A percentile compares a stretch with the other conserved stretches of the same genome.
phyloP scores from a whole-genome alignment of 805 yeast genomes.

The Suhomyces tanzawaensis region DNA sequence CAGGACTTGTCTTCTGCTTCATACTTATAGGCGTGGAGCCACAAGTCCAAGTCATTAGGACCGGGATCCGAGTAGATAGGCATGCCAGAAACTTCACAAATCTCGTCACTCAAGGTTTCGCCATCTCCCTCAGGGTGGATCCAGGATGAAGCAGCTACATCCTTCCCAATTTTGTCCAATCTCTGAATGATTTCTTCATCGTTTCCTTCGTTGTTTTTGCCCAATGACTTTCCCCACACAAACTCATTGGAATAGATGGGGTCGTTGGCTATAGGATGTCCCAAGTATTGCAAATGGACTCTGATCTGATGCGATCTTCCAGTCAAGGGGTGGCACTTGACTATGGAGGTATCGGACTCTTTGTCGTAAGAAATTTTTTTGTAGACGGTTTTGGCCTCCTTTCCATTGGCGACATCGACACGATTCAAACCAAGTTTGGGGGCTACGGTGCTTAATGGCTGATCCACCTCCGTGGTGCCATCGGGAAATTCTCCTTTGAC shows the following conservation, averaged over 20 bases:
- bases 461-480: conserved; percentile 53
- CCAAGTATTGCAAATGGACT: conserved; percentile 87
- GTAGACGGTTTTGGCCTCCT: conserved; percentile 74
- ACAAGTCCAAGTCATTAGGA: conserved; percentile 77
- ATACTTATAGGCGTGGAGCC: conserved; percentile 89
- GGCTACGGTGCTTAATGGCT: conserved; percentile 66
- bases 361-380: conserved; percentile 62
- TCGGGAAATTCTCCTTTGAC: conserved; percentile 73
- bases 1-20: conserved; percentile 58
- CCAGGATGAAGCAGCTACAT: conserved; percentile 67
- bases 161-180: conserved; percentile 69
- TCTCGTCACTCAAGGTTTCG: conserved; percentile 54
- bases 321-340: conserved; percentile 80
- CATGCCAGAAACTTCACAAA: conserved; percentile 65
- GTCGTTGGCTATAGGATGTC: conserved; percentile 52
- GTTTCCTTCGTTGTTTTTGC: conserved; percentile 54
- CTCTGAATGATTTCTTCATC: conserved; percentile 41
- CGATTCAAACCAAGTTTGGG: conserved; percentile 72
- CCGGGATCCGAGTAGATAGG: conserved; percentile 86
- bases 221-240: conserved; percentile 80
- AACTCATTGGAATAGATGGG: conserved; percentile 78
- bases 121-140: conserved; percentile 58
- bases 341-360: conserved; percentile 58
- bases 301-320: conserved; percentile 96
- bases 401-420: conserved; percentile 49